phyloP scores from a whole-genome alignment of 2,329 filamentous ascomycete genomes.

The Colletotrichum sp. region DNA sequence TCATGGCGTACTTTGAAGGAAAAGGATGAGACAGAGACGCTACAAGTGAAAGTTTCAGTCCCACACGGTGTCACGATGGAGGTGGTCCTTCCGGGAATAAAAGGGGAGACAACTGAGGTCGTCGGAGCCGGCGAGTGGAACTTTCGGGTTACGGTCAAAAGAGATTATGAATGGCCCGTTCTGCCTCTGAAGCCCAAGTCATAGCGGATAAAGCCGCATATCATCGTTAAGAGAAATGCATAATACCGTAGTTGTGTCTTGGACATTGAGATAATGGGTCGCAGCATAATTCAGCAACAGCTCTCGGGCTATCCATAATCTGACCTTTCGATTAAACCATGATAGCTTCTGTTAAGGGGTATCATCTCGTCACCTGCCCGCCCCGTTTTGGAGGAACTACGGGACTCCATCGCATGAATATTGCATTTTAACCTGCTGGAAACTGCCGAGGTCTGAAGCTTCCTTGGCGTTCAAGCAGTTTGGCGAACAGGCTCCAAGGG shows the following conservation, averaged over 20 bases:
- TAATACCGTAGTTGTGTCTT: background rate
- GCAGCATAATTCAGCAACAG: background rate
- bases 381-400: background rate
- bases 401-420: background rate
- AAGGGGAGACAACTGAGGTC: background rate
- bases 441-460: background rate
- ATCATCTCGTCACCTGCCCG: background rate
- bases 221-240: background rate
- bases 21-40: background rate
- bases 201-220: background rate
- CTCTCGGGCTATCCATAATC: background rate
- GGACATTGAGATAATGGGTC: background rate
- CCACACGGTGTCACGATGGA: slow-evolving; percentile 2
- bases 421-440: background rate
- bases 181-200: background rate
- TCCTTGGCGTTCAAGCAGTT: background rate
- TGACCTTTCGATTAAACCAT: background rate
- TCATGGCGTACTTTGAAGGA: background rate
- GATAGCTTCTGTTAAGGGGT: background rate
- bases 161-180: slow-evolving; percentile 5
- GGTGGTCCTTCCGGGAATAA: background rate
- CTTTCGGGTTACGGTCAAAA: background rate
- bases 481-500: background rate
- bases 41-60: background rate
- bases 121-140: background rate